Evolutionary conservation across 495 filamentous ascomycete genomes (phyloP).

Genomic region (Aspergillus ellipticus): DNA sequence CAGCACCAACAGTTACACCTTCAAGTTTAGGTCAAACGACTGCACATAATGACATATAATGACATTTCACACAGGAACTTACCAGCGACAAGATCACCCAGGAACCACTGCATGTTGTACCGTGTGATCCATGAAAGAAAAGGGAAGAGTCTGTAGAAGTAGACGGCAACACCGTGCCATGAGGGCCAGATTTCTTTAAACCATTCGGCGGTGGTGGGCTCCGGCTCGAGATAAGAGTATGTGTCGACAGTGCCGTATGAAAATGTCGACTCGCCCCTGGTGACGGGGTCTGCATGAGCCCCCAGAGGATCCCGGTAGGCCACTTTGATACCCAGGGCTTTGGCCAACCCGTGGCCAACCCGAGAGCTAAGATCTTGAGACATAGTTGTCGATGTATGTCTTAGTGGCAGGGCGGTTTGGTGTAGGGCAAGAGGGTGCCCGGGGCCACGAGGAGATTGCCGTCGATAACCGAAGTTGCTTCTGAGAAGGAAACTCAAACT

Average conservation of each 20-base stretch:
- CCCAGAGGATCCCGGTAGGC: conserved; percentile 55
- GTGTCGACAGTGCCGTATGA: conserved; percentile 72
- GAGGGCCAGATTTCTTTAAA: conserved; percentile 59
- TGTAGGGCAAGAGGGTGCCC: conserved; percentile 19
- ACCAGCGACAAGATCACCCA: conserved; percentile 90
- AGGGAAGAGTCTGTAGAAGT: conserved; percentile 72
- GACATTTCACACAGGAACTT: conserved; percentile 21
- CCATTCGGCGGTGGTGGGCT: conserved; percentile 74
- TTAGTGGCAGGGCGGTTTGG: conserved; percentile 7
- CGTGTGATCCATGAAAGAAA: conserved; percentile 81
- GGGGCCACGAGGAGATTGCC: background rate
- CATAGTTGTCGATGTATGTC: conserved; percentile 27
- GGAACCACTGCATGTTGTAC: conserved; percentile 87
- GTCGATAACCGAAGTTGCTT: background rate
- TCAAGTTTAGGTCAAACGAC: background rate
- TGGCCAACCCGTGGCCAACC: conserved; percentile 70
- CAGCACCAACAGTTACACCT: conserved; percentile 92
- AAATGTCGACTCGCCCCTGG: conserved; percentile 73
- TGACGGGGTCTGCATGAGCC: conserved; percentile 48
- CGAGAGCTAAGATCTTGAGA: conserved; percentile 43
- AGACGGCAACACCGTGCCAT: conserved; percentile 48
- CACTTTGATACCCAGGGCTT: conserved; percentile 83
- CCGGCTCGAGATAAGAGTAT: conserved; percentile 77
- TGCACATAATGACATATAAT: background rate
- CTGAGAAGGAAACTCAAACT: background rate